Evolutionary conservation across 202 grass and related monocot genomes (phyloP), one percentile per base, ranked within the genome.

Genomic region (Schoenoplectus tabernaemontani): DNA sequence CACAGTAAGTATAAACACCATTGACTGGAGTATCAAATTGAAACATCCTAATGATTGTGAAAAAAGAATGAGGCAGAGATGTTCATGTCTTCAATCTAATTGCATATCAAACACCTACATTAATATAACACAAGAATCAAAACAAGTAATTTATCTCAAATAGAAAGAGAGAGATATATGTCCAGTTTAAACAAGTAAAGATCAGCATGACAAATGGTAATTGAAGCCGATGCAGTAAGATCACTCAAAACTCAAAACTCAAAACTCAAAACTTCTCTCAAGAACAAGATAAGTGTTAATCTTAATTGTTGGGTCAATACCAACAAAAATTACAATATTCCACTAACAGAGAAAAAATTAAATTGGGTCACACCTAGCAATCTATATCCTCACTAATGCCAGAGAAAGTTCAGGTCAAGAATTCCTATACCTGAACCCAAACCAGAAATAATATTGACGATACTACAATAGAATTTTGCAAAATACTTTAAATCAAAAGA

Each of bases 41-140:
- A 75, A 74, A 62, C 58, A 28, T 78, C 76, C 54, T 78, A 59
- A 78, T 56, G 36, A 61, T 59, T 78, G 76, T 78, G 76, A n/a
- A 59, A 54, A 57, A 64, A 34, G 63, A 32, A 80, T n/a, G 6
- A 7, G 34, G 34, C 59, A 65, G 46, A 80, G 59, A 37, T 64
- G 47, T 42, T 50, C 48, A 80, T 4, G 8, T 65, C 57, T 64
- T 80, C 57, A 19, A 80, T 65, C 39, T 50, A 80, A 50, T 34
- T 64, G 7, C 59, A 16, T 23, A 80, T 63, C 48, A 80, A 34
- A 80, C 78, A 80, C 78, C 78, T 80, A 48, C 59, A 80, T 51
- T 0, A 80, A 80, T 59, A 79, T 32, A 64, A 47, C n/a, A 23
- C 38, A 60, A 47, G 12, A 80, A 80, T 78, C n/a, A n/a, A n/a